phyloP scores from a whole-genome alignment of 2,329 filamentous ascomycete genomes.

The Diaporthe citri region DNA sequence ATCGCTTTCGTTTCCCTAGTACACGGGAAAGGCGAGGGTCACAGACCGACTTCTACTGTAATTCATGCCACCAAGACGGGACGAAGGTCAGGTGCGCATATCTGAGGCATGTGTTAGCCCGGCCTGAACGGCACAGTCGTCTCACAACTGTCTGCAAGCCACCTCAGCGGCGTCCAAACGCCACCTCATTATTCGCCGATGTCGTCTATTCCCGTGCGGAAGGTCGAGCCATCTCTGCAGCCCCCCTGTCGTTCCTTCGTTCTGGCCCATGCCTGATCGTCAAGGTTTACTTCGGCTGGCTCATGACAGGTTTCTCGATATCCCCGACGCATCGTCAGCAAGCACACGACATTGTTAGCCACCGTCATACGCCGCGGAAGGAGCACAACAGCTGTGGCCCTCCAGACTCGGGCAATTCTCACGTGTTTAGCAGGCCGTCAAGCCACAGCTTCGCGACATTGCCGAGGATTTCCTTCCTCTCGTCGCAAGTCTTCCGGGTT shows the following conservation, averaged over 20 bases:
- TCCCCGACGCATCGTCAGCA: slow-evolving; percentile 19
- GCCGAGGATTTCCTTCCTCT: not conserved
- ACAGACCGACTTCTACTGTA: slow-evolving; percentile 15
- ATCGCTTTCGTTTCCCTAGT: not conserved
- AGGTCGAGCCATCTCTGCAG: slow-evolving; percentile 20
- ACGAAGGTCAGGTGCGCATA: slow-evolving; percentile 34
- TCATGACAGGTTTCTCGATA: slow-evolving; percentile 10
- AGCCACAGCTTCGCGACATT: slow-evolving; percentile 4
- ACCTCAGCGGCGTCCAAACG: slow-evolving; percentile 27
- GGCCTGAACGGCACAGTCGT: slow-evolving; percentile 32
- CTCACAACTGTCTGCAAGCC: slow-evolving; percentile 39
- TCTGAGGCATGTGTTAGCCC: slow-evolving; percentile 34
- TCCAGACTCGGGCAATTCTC: slow-evolving; percentile 4
- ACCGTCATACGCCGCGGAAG: not conserved
- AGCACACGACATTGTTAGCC: slow-evolving; percentile 11
- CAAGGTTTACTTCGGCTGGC: slow-evolving; percentile 5
- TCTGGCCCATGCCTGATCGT: slow-evolving; percentile 20
- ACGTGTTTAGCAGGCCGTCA: slow-evolving; percentile 12
- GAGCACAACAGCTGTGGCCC: not conserved
- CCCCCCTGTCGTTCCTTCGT: slow-evolving; percentile 10
- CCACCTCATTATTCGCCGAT: slow-evolving; percentile 22
- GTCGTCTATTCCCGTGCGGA: slow-evolving; percentile 22
- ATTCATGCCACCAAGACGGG: slow-evolving; percentile 30
- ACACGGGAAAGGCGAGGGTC: not conserved
- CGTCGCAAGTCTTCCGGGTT: not conserved